Percentiles rank a stretch among this genome's conserved stretches.
Conservation (phyloP, 345 rosid genomes). For the Hibiscus trionum region DNA sequence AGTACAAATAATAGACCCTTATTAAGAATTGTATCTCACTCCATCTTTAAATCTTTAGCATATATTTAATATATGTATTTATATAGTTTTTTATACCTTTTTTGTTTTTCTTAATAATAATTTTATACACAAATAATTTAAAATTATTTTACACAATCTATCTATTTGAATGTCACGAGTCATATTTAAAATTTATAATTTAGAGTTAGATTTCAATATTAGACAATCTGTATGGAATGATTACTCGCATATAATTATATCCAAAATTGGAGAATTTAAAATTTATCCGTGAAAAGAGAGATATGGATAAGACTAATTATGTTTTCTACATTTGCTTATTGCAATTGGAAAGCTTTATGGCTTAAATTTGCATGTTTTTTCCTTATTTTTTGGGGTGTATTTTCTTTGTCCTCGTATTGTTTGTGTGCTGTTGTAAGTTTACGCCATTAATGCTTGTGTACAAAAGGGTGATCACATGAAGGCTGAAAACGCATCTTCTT, state of each 20-base stretch:
- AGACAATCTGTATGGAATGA: too few relatives aligned
- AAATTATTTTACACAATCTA: too few relatives aligned
- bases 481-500: not conserved
- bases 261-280: not conserved
- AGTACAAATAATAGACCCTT: not conserved
- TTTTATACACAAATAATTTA: not conserved
- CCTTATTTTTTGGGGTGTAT: not conserved
- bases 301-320: not conserved
- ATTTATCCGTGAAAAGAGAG: not conserved
- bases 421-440: slow-evolving; percentile 12
- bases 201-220: too few relatives aligned
- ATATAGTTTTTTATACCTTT: not conserved
- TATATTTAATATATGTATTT: not conserved
- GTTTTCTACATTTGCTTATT: slow-evolving; percentile 20
- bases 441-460: slow-evolving; percentile 4
- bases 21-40: slow-evolving; percentile 14
- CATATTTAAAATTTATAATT: too few relatives aligned
- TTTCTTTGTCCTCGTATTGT: slow-evolving; percentile 7
- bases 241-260: not conserved
- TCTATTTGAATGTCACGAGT: too few relatives aligned
- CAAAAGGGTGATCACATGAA: not conserved
- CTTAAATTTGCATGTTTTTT: slow-evolving; percentile 5
- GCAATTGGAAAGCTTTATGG: slow-evolving; percentile 19
- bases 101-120: not conserved
- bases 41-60: not conserved